Conservation (phyloP, 176 grass and related monocot species). For the Carex pumila region DNA sequence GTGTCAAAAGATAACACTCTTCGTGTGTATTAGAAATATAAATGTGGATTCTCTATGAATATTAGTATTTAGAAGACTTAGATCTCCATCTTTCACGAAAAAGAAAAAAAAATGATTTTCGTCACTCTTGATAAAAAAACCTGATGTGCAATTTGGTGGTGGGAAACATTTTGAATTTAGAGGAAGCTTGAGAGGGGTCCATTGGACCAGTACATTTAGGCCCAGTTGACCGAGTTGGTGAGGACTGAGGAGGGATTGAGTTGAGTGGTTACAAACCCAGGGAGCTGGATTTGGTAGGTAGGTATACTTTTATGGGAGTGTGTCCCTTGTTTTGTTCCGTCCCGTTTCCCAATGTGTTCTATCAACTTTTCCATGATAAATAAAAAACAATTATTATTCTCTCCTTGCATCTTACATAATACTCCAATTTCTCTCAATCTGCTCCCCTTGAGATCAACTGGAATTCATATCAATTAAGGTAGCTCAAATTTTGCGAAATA, state of each 20-base stretch:
- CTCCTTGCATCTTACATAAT: background rate
- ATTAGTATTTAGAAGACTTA: too few relatives aligned
- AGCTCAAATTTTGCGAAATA: too few relatives aligned
- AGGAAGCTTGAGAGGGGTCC: conserved; percentile 15
- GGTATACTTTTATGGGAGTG: conserved; percentile 34
- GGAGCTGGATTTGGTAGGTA: conserved; percentile 58
- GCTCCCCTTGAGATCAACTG: background rate
- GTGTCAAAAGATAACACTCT: too few relatives aligned
- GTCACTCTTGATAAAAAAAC: background rate
- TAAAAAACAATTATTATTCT: background rate
- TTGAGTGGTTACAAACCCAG: conserved; percentile 40
- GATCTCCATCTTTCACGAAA: too few relatives aligned
- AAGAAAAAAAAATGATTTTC: too few relatives aligned
- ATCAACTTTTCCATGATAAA: conserved; percentile 4
- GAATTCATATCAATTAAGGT: too few relatives aligned
- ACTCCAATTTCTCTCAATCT: conserved; percentile 13
- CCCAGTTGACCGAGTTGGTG: conserved; percentile 68
- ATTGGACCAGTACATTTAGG: conserved; percentile 18
- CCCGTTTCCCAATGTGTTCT: background rate
- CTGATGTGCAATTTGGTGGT: background rate
- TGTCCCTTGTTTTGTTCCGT: conserved; percentile 36
- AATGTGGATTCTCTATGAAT: too few relatives aligned
- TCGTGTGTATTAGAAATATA: too few relatives aligned
- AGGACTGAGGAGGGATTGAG: background rate
- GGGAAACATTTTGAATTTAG: background rate